Conservation (phyloP, 305 asterid species). For the Caryopteris hybrid region DNA sequence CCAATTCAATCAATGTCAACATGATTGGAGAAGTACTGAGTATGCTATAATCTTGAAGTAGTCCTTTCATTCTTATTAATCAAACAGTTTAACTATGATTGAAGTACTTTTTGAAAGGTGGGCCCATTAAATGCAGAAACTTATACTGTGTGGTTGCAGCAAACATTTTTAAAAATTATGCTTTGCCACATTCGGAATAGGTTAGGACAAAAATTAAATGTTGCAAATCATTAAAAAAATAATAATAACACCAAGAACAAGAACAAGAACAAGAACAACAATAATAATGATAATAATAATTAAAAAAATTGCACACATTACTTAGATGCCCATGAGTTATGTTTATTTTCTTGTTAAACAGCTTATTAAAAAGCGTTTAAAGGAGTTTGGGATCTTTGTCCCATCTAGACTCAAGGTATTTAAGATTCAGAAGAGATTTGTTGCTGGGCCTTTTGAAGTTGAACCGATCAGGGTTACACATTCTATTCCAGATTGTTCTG, state of each 20-base stretch:
- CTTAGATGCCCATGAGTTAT: constrained; percentile 7
- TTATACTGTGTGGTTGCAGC: neutral
- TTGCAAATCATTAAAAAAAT: no score
- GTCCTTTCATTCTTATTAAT: neutral
- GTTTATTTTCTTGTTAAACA: constrained; percentile 30
- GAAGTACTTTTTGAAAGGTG: neutral
- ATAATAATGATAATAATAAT: constrained; percentile 1
- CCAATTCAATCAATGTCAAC: constrained; percentile 5
- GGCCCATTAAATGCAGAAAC: constrained; percentile 14
- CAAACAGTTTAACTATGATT: neutral
- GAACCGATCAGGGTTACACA: constrained; percentile 95
- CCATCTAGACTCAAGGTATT: constrained; percentile 94
- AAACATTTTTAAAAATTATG: constrained; percentile 3
- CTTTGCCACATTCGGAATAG: neutral
- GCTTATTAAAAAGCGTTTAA: constrained; percentile 92
- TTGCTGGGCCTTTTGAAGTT: constrained; percentile 95
- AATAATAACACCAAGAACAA: no score
- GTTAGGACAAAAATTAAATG: no score
- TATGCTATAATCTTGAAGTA: neutral
- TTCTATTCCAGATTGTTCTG: constrained; percentile 98
- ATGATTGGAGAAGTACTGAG: neutral
- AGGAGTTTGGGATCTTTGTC: constrained; percentile 92
- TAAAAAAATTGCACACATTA: neutral
- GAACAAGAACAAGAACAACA: no score
- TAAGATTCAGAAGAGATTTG: constrained; percentile 71